Evolutionary conservation across 495 filamentous ascomycete genomes (phyloP), one percentile per base, ranked within the genome.

Genomic region (Aspergillus nidulans): DNA sequence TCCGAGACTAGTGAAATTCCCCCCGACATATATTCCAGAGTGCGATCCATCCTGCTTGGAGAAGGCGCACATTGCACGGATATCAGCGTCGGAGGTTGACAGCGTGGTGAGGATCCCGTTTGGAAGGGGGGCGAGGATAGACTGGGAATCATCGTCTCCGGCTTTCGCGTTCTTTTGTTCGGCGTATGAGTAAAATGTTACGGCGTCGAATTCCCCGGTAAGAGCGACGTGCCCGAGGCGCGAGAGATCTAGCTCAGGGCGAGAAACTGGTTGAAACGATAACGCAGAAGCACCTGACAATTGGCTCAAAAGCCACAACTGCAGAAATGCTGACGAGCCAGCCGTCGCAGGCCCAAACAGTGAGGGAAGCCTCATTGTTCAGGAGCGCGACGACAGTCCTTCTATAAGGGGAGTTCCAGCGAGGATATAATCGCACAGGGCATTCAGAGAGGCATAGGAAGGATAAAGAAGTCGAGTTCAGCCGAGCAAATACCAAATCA

Each of bases 1-100:
- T 30, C 85, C 88, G 34, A 98, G 69, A 63, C 88, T 95, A n/a
- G 92, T 97, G 68, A 99, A 99, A 73, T 96, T 97, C 13, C 94
- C 94, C 21, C 86, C 94, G 4, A 97, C 80, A 20, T 97, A 83
- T 24, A 96, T 82, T 12, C 89, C 90, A 16, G 81, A 77, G 32
- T 86, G 73, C 4, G 72, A 81, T 45, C 88, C 89, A 68, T 89
- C 77, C 38, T 78, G 77, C 67, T 81, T 71, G 16, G 83, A 76
- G 64, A 92, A 92, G 18, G 86, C 73, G 72, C 95, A 97, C 88
- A 97, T 91, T 30, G 87, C 78, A 60, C 81, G 79, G 60, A 98
- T 96, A 21, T 85, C 79, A 28, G 83, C 91, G 70, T 98, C 91
- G 38, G 94, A 83, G 40, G 81, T 71, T 18, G 82, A 82, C 32